Evolutionary conservation across 129 eudicot genomes (phyloP).

Genomic region (Tagetes patula): DNA sequence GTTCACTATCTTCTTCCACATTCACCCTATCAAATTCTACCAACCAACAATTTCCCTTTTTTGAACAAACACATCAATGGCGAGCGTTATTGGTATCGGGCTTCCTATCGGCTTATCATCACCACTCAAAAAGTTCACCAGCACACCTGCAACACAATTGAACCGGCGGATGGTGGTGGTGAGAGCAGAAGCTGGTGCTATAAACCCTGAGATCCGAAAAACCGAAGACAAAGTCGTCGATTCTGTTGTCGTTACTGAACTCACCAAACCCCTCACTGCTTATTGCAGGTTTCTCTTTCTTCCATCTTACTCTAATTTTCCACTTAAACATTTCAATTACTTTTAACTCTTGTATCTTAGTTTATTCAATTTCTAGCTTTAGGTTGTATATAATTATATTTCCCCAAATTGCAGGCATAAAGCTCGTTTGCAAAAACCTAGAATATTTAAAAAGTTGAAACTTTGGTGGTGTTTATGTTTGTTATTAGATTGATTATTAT

Average conservation of each 20-base stretch:
- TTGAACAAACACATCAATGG: constrained; percentile 32
- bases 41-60: neutral
- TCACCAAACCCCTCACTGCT: constrained; percentile 77
- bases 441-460: too few relatives aligned
- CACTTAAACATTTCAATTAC: too few relatives aligned
- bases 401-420: too few relatives aligned
- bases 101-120: constrained; percentile 32
- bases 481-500: too few relatives aligned
- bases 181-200: constrained; percentile 56
- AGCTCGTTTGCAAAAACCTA: too few relatives aligned
- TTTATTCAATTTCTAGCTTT: too few relatives aligned
- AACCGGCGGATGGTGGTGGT: constrained; percentile 58
- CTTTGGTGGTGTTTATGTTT: too few relatives aligned
- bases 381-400: too few relatives aligned
- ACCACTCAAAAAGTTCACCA: constrained; percentile 18
- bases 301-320: neutral
- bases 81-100: constrained; percentile 30
- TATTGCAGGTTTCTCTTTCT: constrained; percentile 73
- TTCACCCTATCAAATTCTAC: neutral
- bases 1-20: constrained; percentile 15
- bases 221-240: constrained; percentile 90
- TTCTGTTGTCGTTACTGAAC: constrained; percentile 76
- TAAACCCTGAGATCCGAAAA: constrained; percentile 87
- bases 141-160: neutral
- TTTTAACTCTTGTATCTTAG: too few relatives aligned